Conservation (phyloP, 78 protist species). For the Tieghemostelium lacteum region DNA sequence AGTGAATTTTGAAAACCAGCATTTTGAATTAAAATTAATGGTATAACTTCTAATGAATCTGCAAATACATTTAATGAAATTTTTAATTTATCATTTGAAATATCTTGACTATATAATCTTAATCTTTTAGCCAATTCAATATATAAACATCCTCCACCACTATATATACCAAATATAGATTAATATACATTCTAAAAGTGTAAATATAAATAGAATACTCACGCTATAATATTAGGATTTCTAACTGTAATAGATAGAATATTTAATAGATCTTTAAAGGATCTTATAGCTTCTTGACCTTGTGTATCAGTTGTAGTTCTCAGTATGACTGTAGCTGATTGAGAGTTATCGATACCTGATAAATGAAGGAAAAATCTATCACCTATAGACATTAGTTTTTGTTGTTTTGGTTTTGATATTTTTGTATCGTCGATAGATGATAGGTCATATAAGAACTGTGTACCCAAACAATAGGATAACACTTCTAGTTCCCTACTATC, state of each 20-base stretch:
- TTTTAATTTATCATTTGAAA: conserved; percentile 18
- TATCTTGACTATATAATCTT: conserved; percentile 5
- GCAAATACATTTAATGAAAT: conserved; percentile 26
- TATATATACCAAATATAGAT: not conserved
- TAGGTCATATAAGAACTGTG: conserved; percentile 19
- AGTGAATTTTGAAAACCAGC: conserved; percentile 43
- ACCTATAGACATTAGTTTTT: conserved; percentile 7
- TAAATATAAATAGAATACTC: not conserved
- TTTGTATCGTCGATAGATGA: not conserved
- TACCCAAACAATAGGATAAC: conserved; percentile 7
- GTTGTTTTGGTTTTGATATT: not conserved
- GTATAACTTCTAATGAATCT: conserved; percentile 55
- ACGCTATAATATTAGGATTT: conserved; percentile 50
- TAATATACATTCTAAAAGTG: not conserved
- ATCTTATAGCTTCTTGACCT: conserved; percentile 53
- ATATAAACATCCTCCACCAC: conserved; percentile 70
- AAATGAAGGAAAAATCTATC: conserved; percentile 26
- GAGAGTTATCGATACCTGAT: not conserved
- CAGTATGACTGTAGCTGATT: conserved; percentile 43
- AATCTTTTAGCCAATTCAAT: conserved; percentile 27
- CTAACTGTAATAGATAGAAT: conserved; percentile 16
- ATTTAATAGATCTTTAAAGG: conserved; percentile 67
- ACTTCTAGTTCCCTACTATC: conserved; percentile 49
- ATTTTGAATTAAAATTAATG: conserved; percentile 54
- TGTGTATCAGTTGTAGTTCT: conserved; percentile 70